Evolutionary conservation across 2,329 filamentous ascomycete species (phyloP).

Genomic region (Aspergillus sp.): DNA sequence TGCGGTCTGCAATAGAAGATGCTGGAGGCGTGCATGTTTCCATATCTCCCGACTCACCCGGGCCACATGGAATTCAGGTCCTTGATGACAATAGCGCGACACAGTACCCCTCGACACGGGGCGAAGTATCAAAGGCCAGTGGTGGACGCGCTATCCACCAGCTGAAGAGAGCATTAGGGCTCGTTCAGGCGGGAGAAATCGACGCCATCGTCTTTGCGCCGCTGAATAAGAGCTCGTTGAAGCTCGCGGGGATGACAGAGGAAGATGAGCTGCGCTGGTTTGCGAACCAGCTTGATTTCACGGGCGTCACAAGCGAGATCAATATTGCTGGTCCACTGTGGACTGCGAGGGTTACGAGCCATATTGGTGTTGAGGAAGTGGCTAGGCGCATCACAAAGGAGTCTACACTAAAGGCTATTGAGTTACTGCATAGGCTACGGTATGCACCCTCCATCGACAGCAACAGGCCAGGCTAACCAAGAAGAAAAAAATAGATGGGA

Average conservation of each 20-base stretch:
- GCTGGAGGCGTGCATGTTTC: slow-evolving; percentile 25
- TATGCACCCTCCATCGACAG: background rate
- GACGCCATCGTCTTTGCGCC: slow-evolving; percentile 42
- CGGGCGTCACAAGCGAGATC: slow-evolving; percentile 39
- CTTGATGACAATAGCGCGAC: too few species aligned
- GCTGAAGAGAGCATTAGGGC: slow-evolving; percentile 18
- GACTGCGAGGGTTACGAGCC: slow-evolving; percentile 39
- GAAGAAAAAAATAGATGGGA: slow-evolving; percentile 24
- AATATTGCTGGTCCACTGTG: slow-evolving; percentile 37
- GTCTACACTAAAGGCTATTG: slow-evolving; percentile 24
- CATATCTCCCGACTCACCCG: background rate
- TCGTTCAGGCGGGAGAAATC: slow-evolving; percentile 31
- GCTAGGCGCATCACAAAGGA: slow-evolving; percentile 32
- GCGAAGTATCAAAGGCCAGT: too few species aligned
- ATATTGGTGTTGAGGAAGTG: slow-evolving; percentile 38
- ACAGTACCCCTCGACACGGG: too few species aligned
- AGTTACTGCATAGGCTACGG: slow-evolving; percentile 10
- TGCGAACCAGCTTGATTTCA: slow-evolving; percentile 36
- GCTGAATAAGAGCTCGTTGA: slow-evolving; percentile 40
- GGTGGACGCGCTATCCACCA: too few species aligned
- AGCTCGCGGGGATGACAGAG: slow-evolving; percentile 41
- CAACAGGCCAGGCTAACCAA: background rate
- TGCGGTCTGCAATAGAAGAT: slow-evolving; percentile 28
- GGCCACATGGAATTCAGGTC: too few species aligned
- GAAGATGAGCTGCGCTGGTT: slow-evolving; percentile 44